These are phyloP conservation scores for Agarophyton chilense DNA, from an alignment of 23 red algal species.

Conservation along the genomic window DNA sequence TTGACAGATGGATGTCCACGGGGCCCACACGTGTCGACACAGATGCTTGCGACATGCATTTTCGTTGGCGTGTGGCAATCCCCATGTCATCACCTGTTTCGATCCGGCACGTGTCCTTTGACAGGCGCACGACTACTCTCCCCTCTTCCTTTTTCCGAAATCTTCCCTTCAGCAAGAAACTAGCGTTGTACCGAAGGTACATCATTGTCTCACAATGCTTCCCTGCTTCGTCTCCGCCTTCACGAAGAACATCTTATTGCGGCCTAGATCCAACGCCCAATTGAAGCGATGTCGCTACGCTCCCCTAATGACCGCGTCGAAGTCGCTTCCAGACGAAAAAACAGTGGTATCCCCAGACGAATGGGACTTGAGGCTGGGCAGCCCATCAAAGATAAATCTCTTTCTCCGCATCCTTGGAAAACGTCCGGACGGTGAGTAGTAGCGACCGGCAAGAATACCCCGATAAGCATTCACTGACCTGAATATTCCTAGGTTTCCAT, in stretches of 20 bases:
- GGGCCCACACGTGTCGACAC: too few species aligned
- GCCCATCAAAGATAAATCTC: conserved; percentile 96
- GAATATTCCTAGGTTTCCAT: conserved; percentile 82
- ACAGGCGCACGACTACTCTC: too few species aligned
- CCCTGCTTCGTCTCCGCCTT: background rate
- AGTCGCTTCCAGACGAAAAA: conserved; percentile 26
- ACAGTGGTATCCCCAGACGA: conserved; percentile 19
- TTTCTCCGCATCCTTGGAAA: conserved; percentile 84
- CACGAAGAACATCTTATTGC: background rate
- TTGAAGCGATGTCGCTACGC: background rate
- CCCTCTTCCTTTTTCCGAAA: too few species aligned
- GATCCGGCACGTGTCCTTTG: too few species aligned
- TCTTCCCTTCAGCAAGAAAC: too few species aligned
- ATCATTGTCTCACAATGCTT: background rate
- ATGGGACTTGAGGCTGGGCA: conserved; percentile 73
- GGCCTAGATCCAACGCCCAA: background rate
- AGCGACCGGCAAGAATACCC: background rate
- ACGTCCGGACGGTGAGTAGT: conserved; percentile 75
- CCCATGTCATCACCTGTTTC: too few species aligned
- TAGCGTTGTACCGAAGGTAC: too few species aligned
- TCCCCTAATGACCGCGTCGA: conserved; percentile 14
- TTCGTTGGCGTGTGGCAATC: too few species aligned
- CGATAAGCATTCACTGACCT: background rate
- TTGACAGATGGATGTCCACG: too few species aligned
- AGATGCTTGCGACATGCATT: too few species aligned